Evolutionary conservation across 2,329 filamentous ascomycete genomes (phyloP), one percentile per base, ranked within the genome.

Genomic region (Talaromyces sp.): DNA sequence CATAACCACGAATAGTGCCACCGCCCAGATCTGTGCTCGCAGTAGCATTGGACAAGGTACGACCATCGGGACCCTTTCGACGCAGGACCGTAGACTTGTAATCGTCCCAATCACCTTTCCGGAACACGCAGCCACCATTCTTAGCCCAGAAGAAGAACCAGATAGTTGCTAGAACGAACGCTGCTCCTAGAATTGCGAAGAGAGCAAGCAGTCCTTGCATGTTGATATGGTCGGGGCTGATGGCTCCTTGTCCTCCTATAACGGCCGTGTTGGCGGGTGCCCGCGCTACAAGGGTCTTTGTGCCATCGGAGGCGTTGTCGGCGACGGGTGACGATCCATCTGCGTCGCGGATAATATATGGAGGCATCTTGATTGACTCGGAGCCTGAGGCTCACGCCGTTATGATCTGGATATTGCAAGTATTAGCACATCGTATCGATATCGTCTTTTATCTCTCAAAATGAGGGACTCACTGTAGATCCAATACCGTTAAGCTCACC

Each of bases 61-160:
- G 92, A 40, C 93, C 93, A 74, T 97, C 92, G 5, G 92, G 91
- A 0, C 91, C 92, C 68, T 88, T 91, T 55, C 92, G 88, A 41
- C 94, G 84, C 46, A 99, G 76, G 1, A 99, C 94, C 0, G 93
- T 97, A 1, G 89, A 88, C 73, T 97, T 97, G 84, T 99, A 99
- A 69, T 99, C 94, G 5, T 97, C 93, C 93, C 94, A 99, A 75
- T 99, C 94, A 36, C 84, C 81, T 62, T 95, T 78, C 48, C 83
- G 82, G 81, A 91, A 97, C 63, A 89, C 79, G 78, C 97, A 97
- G 13, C 94, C 94, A 61, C 94, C 94, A 66, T 97, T 96, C 76
- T 89, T 93, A 58, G 93, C 93, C 89, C 90, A 95, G 81, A 96
- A 96, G 82, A 99, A 97, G 82, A 99, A 97, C 92, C 94, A 99